Evolutionary conservation across 768 basidiomycete genomes (phyloP).

Genomic region (Thelephora ganbajun): DNA sequence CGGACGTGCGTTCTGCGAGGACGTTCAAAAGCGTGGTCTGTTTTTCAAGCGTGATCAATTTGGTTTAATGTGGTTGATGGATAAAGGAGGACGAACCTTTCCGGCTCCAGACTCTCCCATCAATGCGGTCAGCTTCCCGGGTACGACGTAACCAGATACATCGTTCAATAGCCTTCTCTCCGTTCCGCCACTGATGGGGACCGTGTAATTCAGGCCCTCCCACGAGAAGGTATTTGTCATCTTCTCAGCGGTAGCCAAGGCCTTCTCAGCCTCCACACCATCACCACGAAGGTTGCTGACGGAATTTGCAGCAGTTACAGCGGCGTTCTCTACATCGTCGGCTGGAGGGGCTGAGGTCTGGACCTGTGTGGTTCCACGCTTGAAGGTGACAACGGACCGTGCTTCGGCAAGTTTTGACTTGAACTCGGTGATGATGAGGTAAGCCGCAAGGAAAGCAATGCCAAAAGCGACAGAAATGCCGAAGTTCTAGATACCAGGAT

Average conservation of each 20-base stretch:
- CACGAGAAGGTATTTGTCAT: constrained; percentile 65
- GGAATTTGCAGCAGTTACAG: neutral
- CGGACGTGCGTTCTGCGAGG: constrained; percentile 24
- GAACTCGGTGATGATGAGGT: constrained; percentile 43
- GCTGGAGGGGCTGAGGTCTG: neutral
- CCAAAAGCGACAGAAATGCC: constrained; percentile 62
- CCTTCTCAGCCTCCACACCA: too few relatives aligned
- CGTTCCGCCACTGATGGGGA: constrained; percentile 33
- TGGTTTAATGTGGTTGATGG: too few relatives aligned
- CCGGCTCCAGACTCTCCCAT: constrained; percentile 55
- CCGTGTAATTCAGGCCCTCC: constrained; percentile 55
- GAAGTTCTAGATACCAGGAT: constrained; percentile 24
- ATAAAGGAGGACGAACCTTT: constrained; percentile 16
- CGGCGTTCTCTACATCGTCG: neutral
- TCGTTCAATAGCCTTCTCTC: constrained; percentile 45
- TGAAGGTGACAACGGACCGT: constrained; percentile 45
- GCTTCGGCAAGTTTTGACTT: constrained; percentile 24
- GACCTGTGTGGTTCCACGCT: constrained; percentile 31
- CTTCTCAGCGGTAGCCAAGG: constrained; percentile 2
- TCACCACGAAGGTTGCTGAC: too few relatives aligned
- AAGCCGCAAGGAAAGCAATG: constrained; percentile 34
- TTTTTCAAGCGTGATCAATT: neutral
- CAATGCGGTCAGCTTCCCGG: constrained; percentile 65
- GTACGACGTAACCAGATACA: constrained; percentile 68
- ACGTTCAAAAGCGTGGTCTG: constrained; percentile 39